Evolutionary conservation across 2,329 filamentous ascomycete genomes (phyloP).

Genomic region (Falciphora oryzae): DNA sequence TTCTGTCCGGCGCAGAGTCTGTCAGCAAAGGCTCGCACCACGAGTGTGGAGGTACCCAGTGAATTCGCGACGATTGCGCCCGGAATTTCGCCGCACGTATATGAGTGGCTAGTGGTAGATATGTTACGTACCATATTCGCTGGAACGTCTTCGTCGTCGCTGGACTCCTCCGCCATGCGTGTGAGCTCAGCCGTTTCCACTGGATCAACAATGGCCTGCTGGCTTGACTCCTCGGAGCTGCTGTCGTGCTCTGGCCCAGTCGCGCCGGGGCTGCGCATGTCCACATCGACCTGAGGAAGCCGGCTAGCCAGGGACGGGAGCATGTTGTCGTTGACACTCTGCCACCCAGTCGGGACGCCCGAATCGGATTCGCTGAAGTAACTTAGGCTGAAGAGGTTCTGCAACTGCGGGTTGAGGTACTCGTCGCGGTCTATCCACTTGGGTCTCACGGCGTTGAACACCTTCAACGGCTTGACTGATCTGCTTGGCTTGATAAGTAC

Average conservation of each 20-base stretch:
- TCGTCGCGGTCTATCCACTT: slow-evolving; percentile 46
- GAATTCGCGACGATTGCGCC: neutral
- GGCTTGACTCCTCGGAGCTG: slow-evolving; percentile 27
- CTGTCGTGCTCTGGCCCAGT: slow-evolving; percentile 47
- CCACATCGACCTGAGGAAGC: slow-evolving; percentile 41
- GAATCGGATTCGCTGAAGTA: slow-evolving; percentile 55
- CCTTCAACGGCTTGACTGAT: slow-evolving; percentile 29
- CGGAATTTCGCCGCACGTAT: too few species aligned
- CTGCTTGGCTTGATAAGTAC: slow-evolving; percentile 9
- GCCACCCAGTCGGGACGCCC: slow-evolving; percentile 65
- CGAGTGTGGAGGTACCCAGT: neutral
- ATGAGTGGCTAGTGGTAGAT: neutral
- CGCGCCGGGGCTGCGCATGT: slow-evolving; percentile 41
- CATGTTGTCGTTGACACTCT: slow-evolving; percentile 52
- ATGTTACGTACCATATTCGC: slow-evolving; percentile 28
- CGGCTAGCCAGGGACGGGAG: slow-evolving; percentile 49
- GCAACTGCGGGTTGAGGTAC: slow-evolving; percentile 58
- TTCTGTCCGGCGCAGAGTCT: slow-evolving; percentile 1
- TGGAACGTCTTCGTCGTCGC: slow-evolving; percentile 42
- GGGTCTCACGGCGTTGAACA: slow-evolving; percentile 45
- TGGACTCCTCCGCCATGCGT: slow-evolving; percentile 52
- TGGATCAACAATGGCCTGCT: slow-evolving; percentile 27
- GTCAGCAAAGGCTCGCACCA: slow-evolving; percentile 2
- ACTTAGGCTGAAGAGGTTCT: slow-evolving; percentile 71
- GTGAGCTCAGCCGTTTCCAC: slow-evolving; percentile 31